Evolutionary conservation across 1,284 basidiomycete genomes (phyloP).

Genomic region (Apiotrichum porosum): DNA sequence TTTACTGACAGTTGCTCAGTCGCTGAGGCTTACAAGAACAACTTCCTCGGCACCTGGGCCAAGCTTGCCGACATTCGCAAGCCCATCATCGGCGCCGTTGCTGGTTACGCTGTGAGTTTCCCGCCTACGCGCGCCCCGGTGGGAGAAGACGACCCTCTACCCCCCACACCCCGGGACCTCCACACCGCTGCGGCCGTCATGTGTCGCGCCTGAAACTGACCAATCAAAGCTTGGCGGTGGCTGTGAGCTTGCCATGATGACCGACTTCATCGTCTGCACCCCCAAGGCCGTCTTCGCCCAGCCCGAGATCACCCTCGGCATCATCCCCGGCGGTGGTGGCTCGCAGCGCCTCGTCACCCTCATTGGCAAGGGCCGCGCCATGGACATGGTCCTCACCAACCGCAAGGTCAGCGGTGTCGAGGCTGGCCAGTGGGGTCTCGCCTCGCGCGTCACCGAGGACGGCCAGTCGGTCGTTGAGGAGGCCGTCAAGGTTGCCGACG

Average conservation of each 20-base stretch:
- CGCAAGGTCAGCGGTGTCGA: slow-evolving; percentile 73
- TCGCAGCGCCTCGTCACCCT: slow-evolving; percentile 67
- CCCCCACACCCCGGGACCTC: too few species aligned
- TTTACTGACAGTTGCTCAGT: slow-evolving; percentile 50
- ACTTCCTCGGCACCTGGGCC: slow-evolving; percentile 87
- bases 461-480: slow-evolving; percentile 81
- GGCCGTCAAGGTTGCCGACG: slow-evolving; percentile 74
- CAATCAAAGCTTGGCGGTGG: slow-evolving; percentile 94
- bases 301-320: slow-evolving; percentile 94
- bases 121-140: too few species aligned
- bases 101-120: slow-evolving; percentile 81
- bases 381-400: slow-evolving; percentile 93
- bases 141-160: too few species aligned
- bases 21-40: slow-evolving; percentile 78
- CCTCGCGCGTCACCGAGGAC: slow-evolving; percentile 72
- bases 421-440: slow-evolving; percentile 79
- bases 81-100: slow-evolving; percentile 93
- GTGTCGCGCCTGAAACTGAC: too few species aligned
- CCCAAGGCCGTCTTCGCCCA: slow-evolving; percentile 91
- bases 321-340: slow-evolving; percentile 67
- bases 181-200: too few species aligned
- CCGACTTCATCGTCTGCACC: slow-evolving; percentile 94
- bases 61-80: slow-evolving; percentile 72
- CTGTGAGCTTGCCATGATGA: slow-evolving; percentile 89
- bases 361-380: slow-evolving; percentile 88